Conservation (phyloP, 345 rosid genomes). For the Microthlaspi erraticum region DNA sequence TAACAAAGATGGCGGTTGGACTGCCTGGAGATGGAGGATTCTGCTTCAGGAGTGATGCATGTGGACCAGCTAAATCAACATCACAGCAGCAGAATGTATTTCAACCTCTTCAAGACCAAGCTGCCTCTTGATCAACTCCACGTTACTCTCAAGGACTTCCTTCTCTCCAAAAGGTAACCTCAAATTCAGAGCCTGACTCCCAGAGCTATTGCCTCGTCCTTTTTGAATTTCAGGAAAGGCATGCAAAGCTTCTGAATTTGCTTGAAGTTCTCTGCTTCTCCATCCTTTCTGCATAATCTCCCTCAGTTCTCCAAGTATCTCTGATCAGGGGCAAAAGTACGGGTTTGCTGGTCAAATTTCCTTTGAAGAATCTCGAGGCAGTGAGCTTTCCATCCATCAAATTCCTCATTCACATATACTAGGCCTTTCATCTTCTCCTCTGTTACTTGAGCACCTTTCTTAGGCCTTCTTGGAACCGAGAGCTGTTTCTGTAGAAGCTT, state of each 20-base stretch:
- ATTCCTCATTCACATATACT: conserved; percentile 78
- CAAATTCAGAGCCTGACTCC: conserved; percentile 76
- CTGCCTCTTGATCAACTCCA: conserved; percentile 80
- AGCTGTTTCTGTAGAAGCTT: no score
- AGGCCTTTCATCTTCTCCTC: conserved; percentile 60
- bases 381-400: conserved; percentile 87
- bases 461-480: conserved; percentile 78
- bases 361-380: conserved; percentile 73
- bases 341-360: conserved; percentile 54
- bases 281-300: conserved; percentile 67
- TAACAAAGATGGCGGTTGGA: conserved; percentile 78
- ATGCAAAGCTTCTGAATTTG: conserved; percentile 73
- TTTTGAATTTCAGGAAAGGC: conserved; percentile 99
- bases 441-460: conserved; percentile 62
- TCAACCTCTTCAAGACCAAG: conserved; percentile 73
- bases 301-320: conserved; percentile 65
- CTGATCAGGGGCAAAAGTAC: conserved; percentile 68
- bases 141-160: conserved; percentile 73
- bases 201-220: conserved; percentile 75
- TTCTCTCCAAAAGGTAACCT: conserved; percentile 87
- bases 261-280: conserved; percentile 66
- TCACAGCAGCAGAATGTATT: conserved; percentile 56
- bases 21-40: conserved; percentile 87
- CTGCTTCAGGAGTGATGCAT: conserved; percentile 56
- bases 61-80: conserved; percentile 50